Percentiles rank a stretch among this genome's conserved stretches.
Conservation (phyloP, 257 asterid species). For the Przewalskia tangutica region DNA sequence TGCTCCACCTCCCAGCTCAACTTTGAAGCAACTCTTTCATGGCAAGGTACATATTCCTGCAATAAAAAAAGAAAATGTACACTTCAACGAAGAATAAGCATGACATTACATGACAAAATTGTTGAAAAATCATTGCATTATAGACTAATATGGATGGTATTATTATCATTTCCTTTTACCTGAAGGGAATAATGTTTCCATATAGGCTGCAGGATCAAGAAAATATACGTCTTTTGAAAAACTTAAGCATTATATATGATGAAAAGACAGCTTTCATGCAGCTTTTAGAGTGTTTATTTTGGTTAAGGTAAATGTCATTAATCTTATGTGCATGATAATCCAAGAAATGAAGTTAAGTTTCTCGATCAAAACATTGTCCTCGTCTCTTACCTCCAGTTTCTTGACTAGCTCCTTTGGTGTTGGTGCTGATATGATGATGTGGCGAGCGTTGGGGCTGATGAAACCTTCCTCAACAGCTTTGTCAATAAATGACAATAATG, state of each 20-base stretch:
- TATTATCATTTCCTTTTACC: too few relatives aligned
- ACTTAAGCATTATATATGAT: too few relatives aligned
- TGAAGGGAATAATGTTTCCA: not conserved
- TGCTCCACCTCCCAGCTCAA: constrained; percentile 42
- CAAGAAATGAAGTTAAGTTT: not conserved
- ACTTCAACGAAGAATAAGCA: not conserved
- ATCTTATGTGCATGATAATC: not conserved
- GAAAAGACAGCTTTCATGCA: not conserved
- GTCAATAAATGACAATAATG: constrained; percentile 71
- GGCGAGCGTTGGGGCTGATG: constrained; percentile 76
- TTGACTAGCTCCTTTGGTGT: constrained; percentile 71
- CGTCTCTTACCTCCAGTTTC: constrained; percentile 59
- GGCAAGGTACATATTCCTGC: constrained; percentile 40
- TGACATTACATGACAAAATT: not conserved
- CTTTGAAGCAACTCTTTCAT: constrained; percentile 38
- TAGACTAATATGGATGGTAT: not conserved
- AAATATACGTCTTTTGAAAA: too few relatives aligned
- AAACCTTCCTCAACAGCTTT: constrained; percentile 93
- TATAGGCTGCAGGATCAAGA: not conserved
- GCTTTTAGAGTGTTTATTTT: not conserved
- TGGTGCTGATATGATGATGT: constrained; percentile 83
- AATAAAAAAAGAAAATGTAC: not conserved
- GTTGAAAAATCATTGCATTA: not conserved
- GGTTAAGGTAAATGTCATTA: not conserved
- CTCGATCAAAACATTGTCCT: not conserved